phyloP scores from a whole-genome alignment of 1,139 yeast genomes.

The Pichia kudriavzevii region DNA sequence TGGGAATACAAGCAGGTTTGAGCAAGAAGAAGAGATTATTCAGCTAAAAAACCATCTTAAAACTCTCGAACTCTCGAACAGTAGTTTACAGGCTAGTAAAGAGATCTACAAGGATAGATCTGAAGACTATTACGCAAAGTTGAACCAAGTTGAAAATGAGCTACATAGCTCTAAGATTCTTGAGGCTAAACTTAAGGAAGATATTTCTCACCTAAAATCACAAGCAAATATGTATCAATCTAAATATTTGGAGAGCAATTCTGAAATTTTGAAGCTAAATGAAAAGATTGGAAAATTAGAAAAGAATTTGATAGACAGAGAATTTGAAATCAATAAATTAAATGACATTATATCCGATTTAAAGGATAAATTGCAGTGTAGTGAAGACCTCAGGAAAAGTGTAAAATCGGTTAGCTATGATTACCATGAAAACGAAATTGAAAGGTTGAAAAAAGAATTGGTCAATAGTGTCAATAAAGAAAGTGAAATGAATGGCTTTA shows the following conservation, averaged over 20 bases:
- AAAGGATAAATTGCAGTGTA: slow-evolving; percentile 26
- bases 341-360: slow-evolving; percentile 36
- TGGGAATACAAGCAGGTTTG: slow-evolving; percentile 22
- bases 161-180: slow-evolving; percentile 55
- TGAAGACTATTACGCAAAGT: slow-evolving; percentile 64
- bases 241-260: slow-evolving; percentile 55
- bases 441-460: slow-evolving; percentile 50
- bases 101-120: slow-evolving; percentile 65
- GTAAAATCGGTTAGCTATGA: slow-evolving; percentile 23
- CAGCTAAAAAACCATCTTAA: slow-evolving; percentile 45
- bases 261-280: slow-evolving; percentile 49
- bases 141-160: slow-evolving; percentile 76
- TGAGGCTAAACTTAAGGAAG: slow-evolving; percentile 49
- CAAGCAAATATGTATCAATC: slow-evolving; percentile 48
- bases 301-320: slow-evolving; percentile 50
- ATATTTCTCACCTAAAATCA: slow-evolving; percentile 48
- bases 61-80: slow-evolving; percentile 41
- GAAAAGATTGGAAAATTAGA: slow-evolving; percentile 48
- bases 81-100: slow-evolving; percentile 46
- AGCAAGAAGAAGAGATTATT: slow-evolving; percentile 31
- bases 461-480: slow-evolving; percentile 52
- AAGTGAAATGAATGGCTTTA: slow-evolving; percentile 56
- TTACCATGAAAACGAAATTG: slow-evolving; percentile 46
- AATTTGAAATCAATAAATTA: slow-evolving; percentile 46
- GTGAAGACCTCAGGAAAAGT: slow-evolving; percentile 27